A percentile compares a stretch with the other conserved stretches of the same genome.
Conservation (phyloP, 352 stramenopile genomes). For the Phytopythium kandeliae region DNA sequence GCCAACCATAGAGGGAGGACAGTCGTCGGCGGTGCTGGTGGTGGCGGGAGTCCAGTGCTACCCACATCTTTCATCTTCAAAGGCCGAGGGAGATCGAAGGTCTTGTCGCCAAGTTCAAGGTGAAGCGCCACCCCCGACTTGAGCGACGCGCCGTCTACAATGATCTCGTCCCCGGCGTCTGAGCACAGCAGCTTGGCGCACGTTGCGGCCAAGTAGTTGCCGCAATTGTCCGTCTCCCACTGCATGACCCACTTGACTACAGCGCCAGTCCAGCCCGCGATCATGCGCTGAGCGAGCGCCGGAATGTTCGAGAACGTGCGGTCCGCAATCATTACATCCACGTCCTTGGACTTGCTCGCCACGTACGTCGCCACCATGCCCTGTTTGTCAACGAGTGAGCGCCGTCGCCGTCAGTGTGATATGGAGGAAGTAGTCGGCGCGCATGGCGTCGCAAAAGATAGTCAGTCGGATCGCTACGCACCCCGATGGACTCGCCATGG, state of each 20-base stretch:
- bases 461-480: constrained; percentile 5
- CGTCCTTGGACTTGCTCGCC: constrained; percentile 41
- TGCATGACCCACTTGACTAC: constrained; percentile 61
- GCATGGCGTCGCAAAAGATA: too few relatives aligned
- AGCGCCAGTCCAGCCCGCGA: constrained; percentile 64
- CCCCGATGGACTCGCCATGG: constrained; percentile 81
- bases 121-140: constrained; percentile 74
- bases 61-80: constrained; percentile 11
- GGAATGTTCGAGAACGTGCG: constrained; percentile 78
- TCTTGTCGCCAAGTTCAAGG: constrained; percentile 49
- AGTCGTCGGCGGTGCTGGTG: not conserved
- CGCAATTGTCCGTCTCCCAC: constrained; percentile 78
- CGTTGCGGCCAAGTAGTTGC: constrained; percentile 63
- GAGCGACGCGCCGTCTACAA: constrained; percentile 72
- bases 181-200: constrained; percentile 83
- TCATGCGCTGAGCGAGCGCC: constrained; percentile 70
- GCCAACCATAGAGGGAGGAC: constrained; percentile 7
- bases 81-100: constrained; percentile 26
- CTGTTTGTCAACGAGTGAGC: too few relatives aligned
- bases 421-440: too few relatives aligned
- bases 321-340: constrained; percentile 72
- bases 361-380: constrained; percentile 73
- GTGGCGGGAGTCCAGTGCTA: not conserved
- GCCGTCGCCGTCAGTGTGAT: too few relatives aligned
- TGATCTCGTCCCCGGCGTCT: constrained; percentile 79